A percentile compares a stretch with the other conserved stretches of the same genome.
Evolutionary conservation across 441 rosid genomes (phyloP).

Genomic region (Populus hybrid): DNA sequence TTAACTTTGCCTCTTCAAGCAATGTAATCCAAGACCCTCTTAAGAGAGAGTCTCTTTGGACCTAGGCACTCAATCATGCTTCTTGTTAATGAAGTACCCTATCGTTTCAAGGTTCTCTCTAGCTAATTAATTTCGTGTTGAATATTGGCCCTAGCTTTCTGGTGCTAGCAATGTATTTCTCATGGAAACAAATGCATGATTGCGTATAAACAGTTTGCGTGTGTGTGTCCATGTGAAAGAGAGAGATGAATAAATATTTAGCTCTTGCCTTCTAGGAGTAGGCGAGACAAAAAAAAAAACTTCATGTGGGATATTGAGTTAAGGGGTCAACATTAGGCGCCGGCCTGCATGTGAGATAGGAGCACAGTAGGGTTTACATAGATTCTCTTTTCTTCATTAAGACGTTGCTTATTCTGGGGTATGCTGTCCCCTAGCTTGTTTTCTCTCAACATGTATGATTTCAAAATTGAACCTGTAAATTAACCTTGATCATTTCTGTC

Average conservation of each 20-base stretch:
- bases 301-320: neutral
- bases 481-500: neutral
- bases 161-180: neutral
- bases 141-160: neutral
- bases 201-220: neutral
- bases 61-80: constrained; percentile 13
- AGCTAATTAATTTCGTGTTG: neutral
- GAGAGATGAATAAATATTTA: neutral
- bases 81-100: neutral
- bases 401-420: neutral
- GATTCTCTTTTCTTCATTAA: neutral
- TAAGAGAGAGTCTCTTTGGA: constrained; percentile 70
- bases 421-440: neutral
- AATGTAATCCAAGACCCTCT: constrained; percentile 59
- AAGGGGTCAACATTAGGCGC: neutral
- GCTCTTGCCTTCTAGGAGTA: neutral
- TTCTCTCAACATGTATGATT: neutral
- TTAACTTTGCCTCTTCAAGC: constrained; percentile 47
- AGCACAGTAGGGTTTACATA: constrained; percentile 3
- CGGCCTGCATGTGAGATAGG: constrained; percentile 18
- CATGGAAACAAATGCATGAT: neutral
- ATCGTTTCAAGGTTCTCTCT: neutral
- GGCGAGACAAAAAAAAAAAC: neutral
- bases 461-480: neutral
- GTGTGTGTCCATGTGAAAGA: neutral